Percentiles rank a stretch among this genome's conserved stretches.
phyloP scores from a whole-genome alignment of 495 filamentous ascomycete genomes.

The Hyaloscypha finlandica region DNA sequence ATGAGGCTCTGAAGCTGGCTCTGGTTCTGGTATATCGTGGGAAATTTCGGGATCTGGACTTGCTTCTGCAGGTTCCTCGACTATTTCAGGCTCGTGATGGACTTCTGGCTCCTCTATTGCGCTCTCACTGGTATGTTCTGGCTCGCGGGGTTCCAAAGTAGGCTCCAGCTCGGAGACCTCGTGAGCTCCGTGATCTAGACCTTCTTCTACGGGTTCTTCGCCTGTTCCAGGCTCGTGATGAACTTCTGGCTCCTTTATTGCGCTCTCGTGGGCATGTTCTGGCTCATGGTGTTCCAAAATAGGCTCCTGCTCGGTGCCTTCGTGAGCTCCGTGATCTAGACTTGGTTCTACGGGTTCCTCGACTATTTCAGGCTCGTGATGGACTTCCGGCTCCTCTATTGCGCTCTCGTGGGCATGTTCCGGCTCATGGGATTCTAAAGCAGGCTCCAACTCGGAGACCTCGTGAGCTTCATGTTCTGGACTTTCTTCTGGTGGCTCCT shows the following conservation, averaged over 20 bases:
- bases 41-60: no score
- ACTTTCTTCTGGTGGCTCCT: neutral
- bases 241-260: no score
- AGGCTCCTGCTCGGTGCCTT: neutral
- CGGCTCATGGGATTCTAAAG: no score
- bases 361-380: neutral
- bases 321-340: neutral
- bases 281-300: neutral
- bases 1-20: neutral
- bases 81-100: no score
- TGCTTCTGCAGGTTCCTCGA: no score
- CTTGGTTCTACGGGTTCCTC: neutral
- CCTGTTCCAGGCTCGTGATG: neutral
- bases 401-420: no score
- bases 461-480: no score
- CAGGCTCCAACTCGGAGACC: no score
- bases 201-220: neutral
- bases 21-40: neutral
- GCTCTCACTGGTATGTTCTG: neutral
- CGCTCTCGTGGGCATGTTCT: no score
- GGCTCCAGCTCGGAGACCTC: neutral
- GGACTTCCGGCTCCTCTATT: neutral
- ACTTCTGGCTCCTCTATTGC: no score
- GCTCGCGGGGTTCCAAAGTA: neutral
- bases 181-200: neutral